A percentile compares a stretch with the other conserved stretches of the same genome.
Evolutionary conservation across 371 early-diverging fungal species (phyloP).

Genomic region (Saksenaea vasiformis): DNA sequence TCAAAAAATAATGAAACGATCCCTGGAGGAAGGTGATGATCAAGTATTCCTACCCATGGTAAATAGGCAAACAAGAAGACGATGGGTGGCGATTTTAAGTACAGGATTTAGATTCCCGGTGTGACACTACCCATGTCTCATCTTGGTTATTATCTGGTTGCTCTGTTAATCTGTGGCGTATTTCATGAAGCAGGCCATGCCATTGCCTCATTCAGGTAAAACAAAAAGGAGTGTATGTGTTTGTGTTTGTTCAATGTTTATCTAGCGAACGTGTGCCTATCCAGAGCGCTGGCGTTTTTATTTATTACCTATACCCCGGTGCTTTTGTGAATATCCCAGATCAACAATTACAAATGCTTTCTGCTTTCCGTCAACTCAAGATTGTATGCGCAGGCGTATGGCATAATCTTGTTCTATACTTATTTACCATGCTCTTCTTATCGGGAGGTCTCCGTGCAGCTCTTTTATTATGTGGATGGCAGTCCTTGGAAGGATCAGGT

Average conservation of each 20-base stretch:
- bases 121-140: constrained; percentile 78
- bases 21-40: constrained; percentile 25
- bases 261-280: constrained; percentile 66
- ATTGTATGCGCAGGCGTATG: constrained; percentile 86
- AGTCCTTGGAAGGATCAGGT: constrained; percentile 44
- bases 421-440: constrained; percentile 48
- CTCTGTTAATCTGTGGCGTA: constrained; percentile 66
- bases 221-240: not conserved
- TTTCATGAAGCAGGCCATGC: constrained; percentile 87
- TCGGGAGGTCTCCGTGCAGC: constrained; percentile 51
- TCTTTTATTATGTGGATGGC: constrained; percentile 53
- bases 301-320: constrained; percentile 79
- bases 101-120: constrained; percentile 75
- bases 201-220: constrained; percentile 66
- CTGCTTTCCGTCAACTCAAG: constrained; percentile 58
- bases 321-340: constrained; percentile 82
- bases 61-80: constrained; percentile 10
- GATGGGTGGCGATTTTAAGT: not conserved
- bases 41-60: constrained; percentile 68
- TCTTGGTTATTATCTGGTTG: constrained; percentile 68
- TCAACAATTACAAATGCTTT: constrained; percentile 45
- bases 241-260: too few species aligned
- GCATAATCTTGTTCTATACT: constrained; percentile 72
- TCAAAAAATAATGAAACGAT: constrained; percentile 19
- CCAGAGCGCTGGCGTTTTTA: constrained; percentile 70